phyloP scores from a whole-genome alignment of 2,329 filamentous ascomycete genomes.

The Fusarium sp. region DNA sequence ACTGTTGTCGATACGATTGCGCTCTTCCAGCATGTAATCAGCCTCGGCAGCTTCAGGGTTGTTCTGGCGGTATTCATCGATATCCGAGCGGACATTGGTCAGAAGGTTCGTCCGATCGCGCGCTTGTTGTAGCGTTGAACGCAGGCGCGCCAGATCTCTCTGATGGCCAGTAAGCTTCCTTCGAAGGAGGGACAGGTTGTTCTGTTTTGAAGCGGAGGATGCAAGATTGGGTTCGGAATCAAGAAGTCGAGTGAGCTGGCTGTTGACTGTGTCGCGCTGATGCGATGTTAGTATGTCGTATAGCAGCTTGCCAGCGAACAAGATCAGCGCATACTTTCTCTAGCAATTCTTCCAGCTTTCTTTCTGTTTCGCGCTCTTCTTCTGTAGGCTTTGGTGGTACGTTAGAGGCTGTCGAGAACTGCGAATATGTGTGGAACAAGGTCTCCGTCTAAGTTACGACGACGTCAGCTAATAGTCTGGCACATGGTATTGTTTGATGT shows the following conservation, averaged over 20 bases:
- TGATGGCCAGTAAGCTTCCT: slow-evolving; percentile 90
- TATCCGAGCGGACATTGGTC: slow-evolving; percentile 89
- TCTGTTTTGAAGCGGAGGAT: slow-evolving; percentile 94
- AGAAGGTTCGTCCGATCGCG: slow-evolving; percentile 91
- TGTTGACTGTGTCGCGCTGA: slow-evolving; percentile 83
- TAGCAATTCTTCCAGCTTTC: slow-evolving; percentile 84
- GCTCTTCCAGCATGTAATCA: slow-evolving; percentile 97
- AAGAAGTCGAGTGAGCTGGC: slow-evolving; percentile 86
- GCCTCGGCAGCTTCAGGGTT: slow-evolving; percentile 87
- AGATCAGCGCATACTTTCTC: slow-evolving; percentile 68
- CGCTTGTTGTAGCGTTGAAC: slow-evolving; percentile 76
- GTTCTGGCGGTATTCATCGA: slow-evolving; percentile 83
- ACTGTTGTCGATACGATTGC: slow-evolving; percentile 85
- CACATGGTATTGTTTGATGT: slow-evolving; percentile 42
- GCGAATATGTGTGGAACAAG: slow-evolving; percentile 86
- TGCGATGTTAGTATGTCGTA: slow-evolving; percentile 17
- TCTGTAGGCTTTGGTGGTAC: slow-evolving; percentile 85
- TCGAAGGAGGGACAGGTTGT: slow-evolving; percentile 90
- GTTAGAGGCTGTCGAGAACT: slow-evolving; percentile 83
- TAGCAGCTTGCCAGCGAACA: background rate
- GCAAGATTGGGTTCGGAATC: slow-evolving; percentile 90
- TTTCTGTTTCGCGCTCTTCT: slow-evolving; percentile 83
- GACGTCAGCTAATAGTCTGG: slow-evolving; percentile 33
- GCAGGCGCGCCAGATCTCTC: slow-evolving; percentile 81
- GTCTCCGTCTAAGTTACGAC: slow-evolving; percentile 75